Evolutionary conservation across 2,329 filamentous ascomycete genomes (phyloP).

Genomic region (Arthroderma uncinatum): DNA sequence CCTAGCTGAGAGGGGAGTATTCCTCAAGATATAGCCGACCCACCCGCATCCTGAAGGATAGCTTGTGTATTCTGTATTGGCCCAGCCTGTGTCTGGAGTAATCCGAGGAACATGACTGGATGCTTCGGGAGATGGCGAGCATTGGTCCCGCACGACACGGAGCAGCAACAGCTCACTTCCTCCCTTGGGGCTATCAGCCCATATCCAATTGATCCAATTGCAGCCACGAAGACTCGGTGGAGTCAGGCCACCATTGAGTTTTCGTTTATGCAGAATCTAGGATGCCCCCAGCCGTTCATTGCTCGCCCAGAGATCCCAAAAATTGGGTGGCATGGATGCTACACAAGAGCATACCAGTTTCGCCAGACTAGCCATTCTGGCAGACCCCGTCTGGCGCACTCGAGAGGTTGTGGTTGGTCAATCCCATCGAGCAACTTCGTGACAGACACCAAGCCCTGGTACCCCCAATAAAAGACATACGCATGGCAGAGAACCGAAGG

Average conservation of each 20-base stretch:
- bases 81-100: neutral
- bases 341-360: neutral
- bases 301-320: neutral
- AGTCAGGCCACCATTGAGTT: neutral
- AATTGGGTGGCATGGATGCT: constrained; percentile 1
- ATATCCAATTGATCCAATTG: neutral
- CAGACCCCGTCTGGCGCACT: too few relatives aligned
- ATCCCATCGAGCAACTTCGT: too few relatives aligned
- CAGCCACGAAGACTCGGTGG: neutral
- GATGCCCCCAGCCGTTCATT: neutral
- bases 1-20: too few relatives aligned
- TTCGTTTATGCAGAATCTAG: constrained; percentile 1
- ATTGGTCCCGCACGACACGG: neutral
- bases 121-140: neutral
- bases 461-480: too few relatives aligned
- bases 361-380: neutral
- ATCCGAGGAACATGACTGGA: neutral
- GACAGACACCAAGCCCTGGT: too few relatives aligned
- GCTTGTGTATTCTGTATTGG: neutral
- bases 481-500: too few relatives aligned
- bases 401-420: too few relatives aligned
- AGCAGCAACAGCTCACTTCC: neutral
- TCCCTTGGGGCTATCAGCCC: neutral
- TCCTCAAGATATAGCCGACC: neutral
- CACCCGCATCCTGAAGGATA: neutral